A percentile compares a stretch with the other conserved stretches of the same genome.
These are phyloP conservation scores for Boletus hoseneyae DNA, from an alignment of 1,284 basidiomycete species.

Conservation along the genomic window DNA sequence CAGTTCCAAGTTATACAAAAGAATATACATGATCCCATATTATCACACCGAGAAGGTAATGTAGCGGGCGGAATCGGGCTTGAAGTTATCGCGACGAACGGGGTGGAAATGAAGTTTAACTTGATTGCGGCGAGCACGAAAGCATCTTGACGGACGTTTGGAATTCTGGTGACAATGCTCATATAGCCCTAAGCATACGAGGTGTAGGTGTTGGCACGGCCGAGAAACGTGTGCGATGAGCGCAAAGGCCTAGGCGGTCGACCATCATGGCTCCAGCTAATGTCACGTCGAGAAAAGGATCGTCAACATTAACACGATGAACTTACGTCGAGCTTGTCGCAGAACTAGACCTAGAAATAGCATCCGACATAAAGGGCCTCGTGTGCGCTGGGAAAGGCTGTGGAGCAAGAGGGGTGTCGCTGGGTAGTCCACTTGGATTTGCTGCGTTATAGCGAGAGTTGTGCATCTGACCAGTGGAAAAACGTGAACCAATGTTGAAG, in stretches of 20 bases:
- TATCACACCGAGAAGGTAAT: constrained; percentile 23
- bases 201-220: constrained; percentile 17
- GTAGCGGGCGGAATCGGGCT: constrained; percentile 12
- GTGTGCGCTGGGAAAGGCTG: constrained; percentile 27
- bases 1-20: constrained; percentile 28
- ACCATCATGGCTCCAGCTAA: constrained; percentile 33
- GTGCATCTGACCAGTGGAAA: constrained; percentile 7
- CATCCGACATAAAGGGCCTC: constrained; percentile 22
- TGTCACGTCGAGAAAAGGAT: constrained; percentile 6
- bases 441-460: constrained; percentile 5
- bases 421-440: constrained; percentile 19
- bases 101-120: constrained; percentile 4
- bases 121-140: constrained; percentile 15
- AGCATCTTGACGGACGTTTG: constrained; percentile 22
- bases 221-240: constrained; percentile 12
- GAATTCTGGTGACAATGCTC: constrained; percentile 1
- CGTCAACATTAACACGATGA: neutral
- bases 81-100: constrained; percentile 22
- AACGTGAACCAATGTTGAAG: constrained; percentile 24
- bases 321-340: constrained; percentile 37
- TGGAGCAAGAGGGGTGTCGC: constrained; percentile 28
- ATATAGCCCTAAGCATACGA: constrained; percentile 20
- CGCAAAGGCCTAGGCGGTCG: constrained; percentile 20
- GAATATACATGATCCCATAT: constrained; percentile 34
- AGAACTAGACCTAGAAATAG: constrained; percentile 33